Percentiles rank a stretch among this genome's conserved stretches.
These are phyloP conservation scores for Prunus campanulata DNA, from an alignment of 306 rosid species.

Conservation along the genomic window DNA sequence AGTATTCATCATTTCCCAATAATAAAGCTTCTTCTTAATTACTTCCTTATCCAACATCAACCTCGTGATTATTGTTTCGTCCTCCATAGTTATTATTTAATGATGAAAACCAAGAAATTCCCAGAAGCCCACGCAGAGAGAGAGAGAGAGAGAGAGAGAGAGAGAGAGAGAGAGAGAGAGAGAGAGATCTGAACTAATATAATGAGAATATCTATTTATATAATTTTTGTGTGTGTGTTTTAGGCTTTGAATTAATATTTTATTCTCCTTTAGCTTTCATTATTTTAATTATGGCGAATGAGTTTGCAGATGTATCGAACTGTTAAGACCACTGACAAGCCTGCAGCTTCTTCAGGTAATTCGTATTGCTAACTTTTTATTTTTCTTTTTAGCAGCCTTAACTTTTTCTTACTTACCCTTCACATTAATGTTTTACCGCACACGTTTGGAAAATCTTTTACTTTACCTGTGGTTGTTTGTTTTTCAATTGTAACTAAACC, in stretches of 20 bases:
- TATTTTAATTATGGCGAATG: slow-evolving; percentile 7
- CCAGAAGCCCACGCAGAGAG: slow-evolving; percentile 20
- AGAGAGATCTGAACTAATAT: slow-evolving; percentile 15
- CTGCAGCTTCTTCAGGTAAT: slow-evolving; percentile 96
- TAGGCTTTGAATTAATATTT: not conserved
- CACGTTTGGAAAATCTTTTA: not conserved
- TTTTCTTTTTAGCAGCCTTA: not conserved
- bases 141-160: not conserved
- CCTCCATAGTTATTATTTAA: slow-evolving; percentile 24
- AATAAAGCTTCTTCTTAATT: slow-evolving; percentile 35
- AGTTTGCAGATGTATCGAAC: slow-evolving; percentile 87
- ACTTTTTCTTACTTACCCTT: not conserved
- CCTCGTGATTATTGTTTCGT: slow-evolving; percentile 48
- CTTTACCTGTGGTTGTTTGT: not conserved
- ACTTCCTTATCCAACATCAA: slow-evolving; percentile 52
- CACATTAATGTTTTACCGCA: not conserved
- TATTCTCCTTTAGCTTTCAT: not conserved
- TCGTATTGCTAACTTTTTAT: slow-evolving; percentile 42
- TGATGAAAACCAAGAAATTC: slow-evolving; percentile 35
- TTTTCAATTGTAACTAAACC: not conserved
- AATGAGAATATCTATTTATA: not conserved
- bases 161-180: slow-evolving; percentile 4
- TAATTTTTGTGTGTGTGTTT: not conserved
- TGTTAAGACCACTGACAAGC: slow-evolving; percentile 92
- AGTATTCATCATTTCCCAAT: slow-evolving; percentile 73